Evolutionary conservation across 345 rosid species (phyloP).

Genomic region (Limnanthes douglasii): DNA sequence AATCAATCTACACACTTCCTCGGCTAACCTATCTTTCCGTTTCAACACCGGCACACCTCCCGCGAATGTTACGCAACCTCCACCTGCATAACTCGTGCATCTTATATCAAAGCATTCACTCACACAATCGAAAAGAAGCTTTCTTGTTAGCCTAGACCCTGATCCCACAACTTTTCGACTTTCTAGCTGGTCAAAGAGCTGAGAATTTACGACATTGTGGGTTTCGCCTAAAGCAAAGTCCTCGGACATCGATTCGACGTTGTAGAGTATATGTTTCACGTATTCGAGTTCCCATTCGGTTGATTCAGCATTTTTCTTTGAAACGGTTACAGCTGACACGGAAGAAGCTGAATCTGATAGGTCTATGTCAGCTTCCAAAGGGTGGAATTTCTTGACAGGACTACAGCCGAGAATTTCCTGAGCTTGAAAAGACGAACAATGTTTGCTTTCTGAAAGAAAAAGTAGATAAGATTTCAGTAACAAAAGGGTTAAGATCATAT

Average conservation of each 20-base stretch:
- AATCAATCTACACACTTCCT: constrained; percentile 65
- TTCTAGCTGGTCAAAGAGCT: constrained; percentile 60
- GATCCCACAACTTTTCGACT: constrained; percentile 14
- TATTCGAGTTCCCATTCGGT: constrained; percentile 52
- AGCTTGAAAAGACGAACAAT: constrained; percentile 32
- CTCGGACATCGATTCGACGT: constrained; percentile 47
- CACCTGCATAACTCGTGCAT: constrained; percentile 30
- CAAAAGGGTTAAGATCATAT: neutral
- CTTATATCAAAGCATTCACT: constrained; percentile 53
- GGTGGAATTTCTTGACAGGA: constrained; percentile 19
- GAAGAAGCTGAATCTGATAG: constrained; percentile 68
- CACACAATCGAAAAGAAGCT: constrained; percentile 53
- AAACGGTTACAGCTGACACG: constrained; percentile 18
- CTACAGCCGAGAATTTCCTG: constrained; percentile 26
- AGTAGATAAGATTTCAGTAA: constrained; percentile 1
- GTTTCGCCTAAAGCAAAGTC: constrained; percentile 42
- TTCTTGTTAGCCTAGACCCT: constrained; percentile 31
- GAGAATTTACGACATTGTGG: constrained; percentile 32
- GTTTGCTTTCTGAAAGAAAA: constrained; percentile 34
- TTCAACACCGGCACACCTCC: constrained; percentile 37
- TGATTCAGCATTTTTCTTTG: constrained; percentile 9
- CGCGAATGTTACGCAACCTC: constrained; percentile 40
- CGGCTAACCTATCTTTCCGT: constrained; percentile 41
- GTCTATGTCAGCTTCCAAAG: constrained; percentile 32
- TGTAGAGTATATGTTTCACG: constrained; percentile 39